These are phyloP conservation scores for Styphnolobium japonicum DNA, from an alignment of 306 rosid genomes.

Conservation along the genomic window DNA sequence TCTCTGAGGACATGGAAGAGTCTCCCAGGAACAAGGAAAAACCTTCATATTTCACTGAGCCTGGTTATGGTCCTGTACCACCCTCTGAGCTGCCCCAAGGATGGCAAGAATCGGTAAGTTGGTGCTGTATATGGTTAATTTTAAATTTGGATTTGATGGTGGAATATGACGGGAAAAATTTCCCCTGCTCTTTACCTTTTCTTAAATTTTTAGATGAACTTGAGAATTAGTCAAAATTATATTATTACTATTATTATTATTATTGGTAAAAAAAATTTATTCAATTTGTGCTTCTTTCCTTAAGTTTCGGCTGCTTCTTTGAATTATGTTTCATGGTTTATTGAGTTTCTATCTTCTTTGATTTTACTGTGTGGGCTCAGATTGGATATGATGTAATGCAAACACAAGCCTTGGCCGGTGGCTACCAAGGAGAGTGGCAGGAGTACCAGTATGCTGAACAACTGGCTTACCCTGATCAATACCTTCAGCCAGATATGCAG, in stretches of 20 bases:
- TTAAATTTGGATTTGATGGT: slow-evolving; percentile 13
- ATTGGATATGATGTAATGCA: slow-evolving; percentile 74
- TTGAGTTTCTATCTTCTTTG: slow-evolving; percentile 29
- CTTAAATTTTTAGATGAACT: background rate
- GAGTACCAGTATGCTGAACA: slow-evolving; percentile 92
- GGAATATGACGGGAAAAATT: background rate
- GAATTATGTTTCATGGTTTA: slow-evolving; percentile 10
- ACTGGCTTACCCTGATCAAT: slow-evolving; percentile 89
- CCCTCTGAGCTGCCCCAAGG: slow-evolving; percentile 70
- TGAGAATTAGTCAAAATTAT: background rate
- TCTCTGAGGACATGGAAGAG: slow-evolving; percentile 97
- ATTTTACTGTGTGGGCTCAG: slow-evolving; percentile 46
- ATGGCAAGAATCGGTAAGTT: slow-evolving; percentile 87
- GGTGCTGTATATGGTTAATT: slow-evolving; percentile 19
- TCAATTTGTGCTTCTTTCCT: background rate
- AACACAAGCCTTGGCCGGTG: slow-evolving; percentile 79
- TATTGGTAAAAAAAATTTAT: background rate
- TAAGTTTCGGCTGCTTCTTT: background rate
- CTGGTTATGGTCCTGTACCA: slow-evolving; percentile 83
- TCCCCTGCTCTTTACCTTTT: background rate
- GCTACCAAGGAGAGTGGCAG: slow-evolving; percentile 91
- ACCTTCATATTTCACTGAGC: slow-evolving; percentile 69
- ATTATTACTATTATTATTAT: too few relatives aligned
- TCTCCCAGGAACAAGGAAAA: slow-evolving; percentile 88
- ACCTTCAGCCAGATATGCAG: slow-evolving; percentile 80